Evolutionary conservation across 139 green algal genomes (phyloP).

Genomic region (Chlorella sp.): DNA sequence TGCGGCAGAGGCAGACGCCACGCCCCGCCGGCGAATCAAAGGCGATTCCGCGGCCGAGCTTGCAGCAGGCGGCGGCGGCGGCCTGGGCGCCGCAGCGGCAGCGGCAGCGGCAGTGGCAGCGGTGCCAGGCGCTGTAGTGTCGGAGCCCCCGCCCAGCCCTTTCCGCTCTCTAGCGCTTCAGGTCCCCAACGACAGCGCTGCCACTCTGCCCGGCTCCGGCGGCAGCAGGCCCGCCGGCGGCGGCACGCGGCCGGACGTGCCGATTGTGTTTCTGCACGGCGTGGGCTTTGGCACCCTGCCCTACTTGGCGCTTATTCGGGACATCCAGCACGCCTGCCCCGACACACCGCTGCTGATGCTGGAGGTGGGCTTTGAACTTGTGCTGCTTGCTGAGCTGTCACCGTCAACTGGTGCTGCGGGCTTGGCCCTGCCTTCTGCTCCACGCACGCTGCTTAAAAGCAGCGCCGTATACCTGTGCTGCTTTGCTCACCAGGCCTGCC

Average conservation of each 20-base stretch:
- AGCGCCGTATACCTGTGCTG: no score
- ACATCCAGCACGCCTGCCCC: conserved; percentile 35
- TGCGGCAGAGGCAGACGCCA: no score
- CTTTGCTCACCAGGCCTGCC: no score
- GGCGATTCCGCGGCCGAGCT: conserved; percentile 1
- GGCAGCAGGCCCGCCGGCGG: neutral
- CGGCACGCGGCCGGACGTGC: conserved; percentile 20
- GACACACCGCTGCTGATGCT: conserved; percentile 22
- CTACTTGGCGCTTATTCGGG: conserved; percentile 49
- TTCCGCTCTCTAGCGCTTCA: neutral
- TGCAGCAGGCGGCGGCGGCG: neutral
- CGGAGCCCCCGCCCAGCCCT: neutral
- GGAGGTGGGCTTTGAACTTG: conserved; percentile 14
- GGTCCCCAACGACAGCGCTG: neutral
- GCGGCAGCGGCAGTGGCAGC: neutral
- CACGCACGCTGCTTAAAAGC: neutral
- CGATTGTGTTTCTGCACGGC: conserved; percentile 64
- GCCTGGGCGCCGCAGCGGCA: neutral
- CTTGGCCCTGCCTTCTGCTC: neutral
- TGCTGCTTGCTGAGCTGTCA: no score
- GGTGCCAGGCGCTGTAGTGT: neutral
- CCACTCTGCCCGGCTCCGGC: neutral
- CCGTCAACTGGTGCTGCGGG: neutral
- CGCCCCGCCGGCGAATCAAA: conserved; percentile 2
- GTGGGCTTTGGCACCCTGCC: conserved; percentile 58